These are phyloP conservation scores for Pharus latifolius DNA, from an alignment of 176 grass and related monocot species.

Conservation along the genomic window DNA sequence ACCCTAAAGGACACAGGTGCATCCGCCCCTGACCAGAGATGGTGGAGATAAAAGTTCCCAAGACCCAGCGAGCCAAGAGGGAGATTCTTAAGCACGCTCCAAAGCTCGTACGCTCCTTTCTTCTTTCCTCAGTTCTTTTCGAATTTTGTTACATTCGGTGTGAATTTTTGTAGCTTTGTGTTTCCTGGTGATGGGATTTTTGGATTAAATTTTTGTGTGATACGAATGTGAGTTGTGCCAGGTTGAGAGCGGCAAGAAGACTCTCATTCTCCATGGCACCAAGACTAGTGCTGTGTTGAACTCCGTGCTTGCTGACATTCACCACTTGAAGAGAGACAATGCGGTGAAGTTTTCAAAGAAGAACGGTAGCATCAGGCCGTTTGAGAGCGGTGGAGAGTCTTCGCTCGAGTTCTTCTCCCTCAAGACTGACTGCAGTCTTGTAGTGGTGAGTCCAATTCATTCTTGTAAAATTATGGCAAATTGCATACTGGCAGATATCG, in stretches of 20 bases:
- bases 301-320: constrained; percentile 54
- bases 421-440: constrained; percentile 90
- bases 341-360: constrained; percentile 82
- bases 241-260: constrained; percentile 93
- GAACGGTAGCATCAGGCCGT: constrained; percentile 83
- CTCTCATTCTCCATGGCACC: constrained; percentile 78
- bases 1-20: too few relatives aligned
- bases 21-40: too few relatives aligned
- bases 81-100: constrained; percentile 70
- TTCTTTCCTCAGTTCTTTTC: neutral
- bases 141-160: neutral
- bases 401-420: constrained; percentile 93
- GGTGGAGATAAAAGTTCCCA: constrained; percentile 61
- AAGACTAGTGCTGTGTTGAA: constrained; percentile 76
- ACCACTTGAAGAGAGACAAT: constrained; percentile 78
- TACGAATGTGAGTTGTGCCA: too few relatives aligned
- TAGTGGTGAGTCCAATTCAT: constrained; percentile 46
- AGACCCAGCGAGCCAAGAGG: constrained; percentile 45
- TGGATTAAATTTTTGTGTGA: too few relatives aligned
- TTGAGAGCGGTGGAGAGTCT: constrained; percentile 79
- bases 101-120: constrained; percentile 49
- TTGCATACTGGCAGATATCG: too few relatives aligned
- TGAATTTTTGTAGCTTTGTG: neutral
- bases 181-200: neutral
- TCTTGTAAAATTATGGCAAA: too few relatives aligned